Evolutionary conservation across 176 grass and related monocot species (phyloP).

Genomic region (Hordeum marinum): DNA sequence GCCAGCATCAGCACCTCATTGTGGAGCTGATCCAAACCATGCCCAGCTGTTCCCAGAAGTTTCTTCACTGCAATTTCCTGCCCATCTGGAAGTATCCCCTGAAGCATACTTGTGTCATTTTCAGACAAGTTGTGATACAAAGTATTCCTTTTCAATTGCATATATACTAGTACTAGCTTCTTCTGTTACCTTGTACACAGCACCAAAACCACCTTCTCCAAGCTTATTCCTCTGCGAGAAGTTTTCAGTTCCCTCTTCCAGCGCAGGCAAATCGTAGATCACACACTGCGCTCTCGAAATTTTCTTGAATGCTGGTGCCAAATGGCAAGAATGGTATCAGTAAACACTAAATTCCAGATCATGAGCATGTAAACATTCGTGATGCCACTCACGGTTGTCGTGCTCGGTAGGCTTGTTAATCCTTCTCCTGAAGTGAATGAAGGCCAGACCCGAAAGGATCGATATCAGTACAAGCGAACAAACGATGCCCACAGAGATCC

Average conservation of each 20-base stretch:
- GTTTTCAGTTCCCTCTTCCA: conserved; percentile 36
- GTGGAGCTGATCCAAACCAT: conserved; percentile 34
- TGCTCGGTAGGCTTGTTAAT: not conserved
- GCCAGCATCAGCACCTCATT: conserved; percentile 48
- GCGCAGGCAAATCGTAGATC: conserved; percentile 24
- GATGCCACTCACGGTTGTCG: conserved; percentile 19
- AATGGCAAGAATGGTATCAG: conserved; percentile 4
- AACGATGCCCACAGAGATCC: conserved; percentile 13
- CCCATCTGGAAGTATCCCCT: conserved; percentile 41
- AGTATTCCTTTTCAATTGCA: not conserved
- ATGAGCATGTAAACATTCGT: not conserved
- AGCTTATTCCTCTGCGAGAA: conserved; percentile 36
- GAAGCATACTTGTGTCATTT: not conserved
- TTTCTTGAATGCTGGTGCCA: conserved; percentile 29
- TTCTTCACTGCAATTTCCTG: conserved; percentile 56
- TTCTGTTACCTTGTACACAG: conserved; percentile 36
- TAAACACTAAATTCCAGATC: not conserved
- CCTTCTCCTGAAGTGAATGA: conserved; percentile 19
- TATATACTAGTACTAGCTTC: not conserved
- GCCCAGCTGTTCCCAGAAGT: not conserved
- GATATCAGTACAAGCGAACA: conserved; percentile 12
- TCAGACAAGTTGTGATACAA: not conserved
- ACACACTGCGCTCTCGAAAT: conserved; percentile 35
- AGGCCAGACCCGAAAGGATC: conserved; percentile 3
- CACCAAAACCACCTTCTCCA: conserved; percentile 39